phyloP scores from a whole-genome alignment of 108 stramenopile species.

The Discostella pseudostelligera region DNA sequence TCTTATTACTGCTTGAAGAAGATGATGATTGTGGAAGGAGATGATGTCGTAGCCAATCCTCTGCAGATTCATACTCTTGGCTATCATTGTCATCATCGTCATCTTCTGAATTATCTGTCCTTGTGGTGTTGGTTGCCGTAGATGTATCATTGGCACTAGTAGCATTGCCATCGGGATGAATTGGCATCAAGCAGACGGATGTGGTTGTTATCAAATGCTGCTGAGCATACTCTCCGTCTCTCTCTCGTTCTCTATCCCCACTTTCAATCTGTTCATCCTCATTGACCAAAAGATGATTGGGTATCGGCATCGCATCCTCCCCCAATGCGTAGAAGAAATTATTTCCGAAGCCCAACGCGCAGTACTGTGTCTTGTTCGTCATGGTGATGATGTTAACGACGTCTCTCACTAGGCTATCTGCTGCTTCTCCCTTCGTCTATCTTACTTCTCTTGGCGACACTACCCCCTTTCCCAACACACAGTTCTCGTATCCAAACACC shows the following conservation, averaged over 20 bases:
- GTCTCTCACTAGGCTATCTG: no score
- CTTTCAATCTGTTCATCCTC: conserved; percentile 1
- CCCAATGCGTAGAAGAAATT: conserved; percentile 51
- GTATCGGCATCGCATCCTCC: conserved; percentile 29
- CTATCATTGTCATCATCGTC: conserved; percentile 8
- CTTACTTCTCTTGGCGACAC: no score
- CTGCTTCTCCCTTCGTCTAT: no score
- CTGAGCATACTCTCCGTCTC: no score
- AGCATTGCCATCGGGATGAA: background rate
- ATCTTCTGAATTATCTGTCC: background rate
- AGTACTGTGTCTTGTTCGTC: conserved; percentile 28
- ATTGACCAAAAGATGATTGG: background rate
- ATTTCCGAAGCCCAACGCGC: conserved; percentile 41
- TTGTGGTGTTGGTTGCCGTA: no score
- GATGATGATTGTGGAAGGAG: background rate
- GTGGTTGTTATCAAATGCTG: background rate
- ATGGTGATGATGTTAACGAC: no score
- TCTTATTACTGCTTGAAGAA: background rate
- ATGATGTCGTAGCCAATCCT: background rate
- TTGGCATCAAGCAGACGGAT: conserved; percentile 7
- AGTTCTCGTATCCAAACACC: no score
- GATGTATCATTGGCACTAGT: background rate
- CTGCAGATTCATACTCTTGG: background rate
- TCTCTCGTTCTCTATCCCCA: background rate
- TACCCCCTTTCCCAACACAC: no score